phyloP scores from a whole-genome alignment of 2,329 filamentous ascomycete species.

The Beauveria rudraprayagi region DNA sequence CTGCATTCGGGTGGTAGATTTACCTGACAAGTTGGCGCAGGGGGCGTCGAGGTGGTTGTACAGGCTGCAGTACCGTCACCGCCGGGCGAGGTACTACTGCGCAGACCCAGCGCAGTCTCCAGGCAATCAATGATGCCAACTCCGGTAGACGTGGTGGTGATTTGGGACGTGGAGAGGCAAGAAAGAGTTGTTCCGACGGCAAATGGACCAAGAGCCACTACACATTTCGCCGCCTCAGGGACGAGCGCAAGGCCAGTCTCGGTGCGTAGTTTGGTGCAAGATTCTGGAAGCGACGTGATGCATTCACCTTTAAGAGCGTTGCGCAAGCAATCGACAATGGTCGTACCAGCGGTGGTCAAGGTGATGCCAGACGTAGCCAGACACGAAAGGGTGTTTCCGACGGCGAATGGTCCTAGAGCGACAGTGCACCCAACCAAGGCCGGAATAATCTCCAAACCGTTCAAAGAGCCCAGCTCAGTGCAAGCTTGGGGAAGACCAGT shows the following conservation, averaged over 20 bases:
- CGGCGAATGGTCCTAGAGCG: background rate
- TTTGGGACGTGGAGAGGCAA: background rate
- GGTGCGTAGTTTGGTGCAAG: background rate
- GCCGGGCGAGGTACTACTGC: background rate
- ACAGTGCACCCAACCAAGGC: background rate
- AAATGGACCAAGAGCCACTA: slow-evolving; percentile 9
- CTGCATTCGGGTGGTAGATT: background rate
- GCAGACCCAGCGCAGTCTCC: background rate
- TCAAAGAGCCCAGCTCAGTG: background rate
- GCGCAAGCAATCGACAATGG: background rate
- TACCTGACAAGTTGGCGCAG: background rate
- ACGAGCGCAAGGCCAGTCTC: background rate
- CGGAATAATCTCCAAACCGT: background rate
- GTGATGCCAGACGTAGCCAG: background rate
- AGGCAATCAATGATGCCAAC: background rate
- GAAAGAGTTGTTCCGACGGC: slow-evolving; percentile 7
- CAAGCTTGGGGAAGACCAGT: background rate
- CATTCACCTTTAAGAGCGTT: background rate
- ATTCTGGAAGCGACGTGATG: slow-evolving; percentile 4
- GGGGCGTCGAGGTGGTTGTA: background rate
- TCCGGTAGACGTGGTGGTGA: background rate
- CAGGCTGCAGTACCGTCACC: background rate
- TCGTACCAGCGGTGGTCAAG: background rate
- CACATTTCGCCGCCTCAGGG: background rate
- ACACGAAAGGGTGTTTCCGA: background rate